phyloP scores from a whole-genome alignment of 805 yeast genomes.

The Kuraishia capsulata region DNA sequence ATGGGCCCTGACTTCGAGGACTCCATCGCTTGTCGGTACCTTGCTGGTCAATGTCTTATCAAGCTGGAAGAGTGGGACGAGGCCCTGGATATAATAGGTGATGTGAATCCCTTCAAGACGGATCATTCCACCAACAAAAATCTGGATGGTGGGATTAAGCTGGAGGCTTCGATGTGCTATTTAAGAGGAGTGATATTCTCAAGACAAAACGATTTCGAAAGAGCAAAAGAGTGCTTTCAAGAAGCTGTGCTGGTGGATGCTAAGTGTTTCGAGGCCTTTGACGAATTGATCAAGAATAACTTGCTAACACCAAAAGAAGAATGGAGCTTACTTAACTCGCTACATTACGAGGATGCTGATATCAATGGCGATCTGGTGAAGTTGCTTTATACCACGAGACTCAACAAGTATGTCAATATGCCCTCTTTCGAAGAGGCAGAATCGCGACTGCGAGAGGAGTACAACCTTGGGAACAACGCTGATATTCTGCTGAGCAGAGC shows the following conservation, averaged over 20 bases:
- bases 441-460: slow-evolving; percentile 57
- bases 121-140: slow-evolving; percentile 27
- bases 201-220: slow-evolving; percentile 73
- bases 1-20: slow-evolving; percentile 44
- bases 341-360: slow-evolving; percentile 66
- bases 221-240: slow-evolving; percentile 77
- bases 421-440: slow-evolving; percentile 57
- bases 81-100: slow-evolving; percentile 81
- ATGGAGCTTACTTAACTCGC: slow-evolving; percentile 62
- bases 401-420: slow-evolving; percentile 64
- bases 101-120: slow-evolving; percentile 58
- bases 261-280: slow-evolving; percentile 88
- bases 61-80: slow-evolving; percentile 78
- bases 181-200: slow-evolving; percentile 78
- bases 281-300: slow-evolving; percentile 63
- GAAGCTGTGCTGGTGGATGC: slow-evolving; percentile 85
- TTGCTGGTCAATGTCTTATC: slow-evolving; percentile 66
- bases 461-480: slow-evolving; percentile 55
- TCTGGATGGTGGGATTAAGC: slow-evolving; percentile 75
- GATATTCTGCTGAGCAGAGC: slow-evolving; percentile 66
- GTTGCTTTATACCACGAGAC: slow-evolving; percentile 62
- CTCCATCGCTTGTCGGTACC: slow-evolving; percentile 69
- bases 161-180: slow-evolving; percentile 82
- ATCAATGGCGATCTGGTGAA: slow-evolving; percentile 77
- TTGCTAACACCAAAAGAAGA: slow-evolving; percentile 79